Conservation (phyloP, 176 grass and related monocot species). For the Alopecurus myosuroides region DNA sequence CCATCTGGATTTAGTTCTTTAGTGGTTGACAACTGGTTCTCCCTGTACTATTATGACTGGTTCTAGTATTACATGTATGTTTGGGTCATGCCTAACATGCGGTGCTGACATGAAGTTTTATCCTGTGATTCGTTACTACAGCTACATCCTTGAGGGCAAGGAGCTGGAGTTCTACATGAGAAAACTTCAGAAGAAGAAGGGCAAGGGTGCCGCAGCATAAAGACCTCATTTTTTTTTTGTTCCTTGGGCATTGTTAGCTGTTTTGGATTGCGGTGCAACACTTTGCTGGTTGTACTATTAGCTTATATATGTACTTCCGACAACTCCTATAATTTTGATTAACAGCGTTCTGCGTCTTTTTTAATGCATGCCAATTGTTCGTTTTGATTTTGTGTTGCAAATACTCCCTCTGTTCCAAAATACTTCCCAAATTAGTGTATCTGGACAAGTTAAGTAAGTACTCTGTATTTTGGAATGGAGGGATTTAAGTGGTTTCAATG, state of each 20-base stretch:
- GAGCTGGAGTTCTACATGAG: conserved; percentile 84
- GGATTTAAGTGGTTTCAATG: too few species aligned
- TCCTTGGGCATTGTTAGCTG: not conserved
- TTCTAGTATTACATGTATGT: not conserved
- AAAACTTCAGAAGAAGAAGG: conserved; percentile 75
- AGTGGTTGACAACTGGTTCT: not conserved
- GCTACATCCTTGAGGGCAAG: conserved; percentile 76
- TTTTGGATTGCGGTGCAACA: not conserved
- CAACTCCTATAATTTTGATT: too few species aligned
- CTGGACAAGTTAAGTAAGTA: too few species aligned
- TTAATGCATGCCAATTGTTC: too few species aligned
- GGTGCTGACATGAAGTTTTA: not conserved
- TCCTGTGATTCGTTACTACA: not conserved
- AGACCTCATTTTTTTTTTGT: not conserved
- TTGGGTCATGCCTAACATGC: too few species aligned
- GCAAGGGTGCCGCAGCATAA: conserved; percentile 27
- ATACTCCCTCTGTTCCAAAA: too few species aligned
- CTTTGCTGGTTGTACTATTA: too few species aligned
- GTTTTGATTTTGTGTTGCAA: too few species aligned
- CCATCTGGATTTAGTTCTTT: not conserved
- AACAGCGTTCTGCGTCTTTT: too few species aligned
- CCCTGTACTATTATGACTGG: not conserved
- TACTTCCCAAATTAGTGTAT: too few species aligned
- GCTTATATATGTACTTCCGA: too few species aligned
- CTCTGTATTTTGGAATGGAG: too few species aligned